Evolutionary conservation across 768 basidiomycete genomes (phyloP), one percentile per base, ranked within the genome.

Genomic region (Dentipellis fragilis): DNA sequence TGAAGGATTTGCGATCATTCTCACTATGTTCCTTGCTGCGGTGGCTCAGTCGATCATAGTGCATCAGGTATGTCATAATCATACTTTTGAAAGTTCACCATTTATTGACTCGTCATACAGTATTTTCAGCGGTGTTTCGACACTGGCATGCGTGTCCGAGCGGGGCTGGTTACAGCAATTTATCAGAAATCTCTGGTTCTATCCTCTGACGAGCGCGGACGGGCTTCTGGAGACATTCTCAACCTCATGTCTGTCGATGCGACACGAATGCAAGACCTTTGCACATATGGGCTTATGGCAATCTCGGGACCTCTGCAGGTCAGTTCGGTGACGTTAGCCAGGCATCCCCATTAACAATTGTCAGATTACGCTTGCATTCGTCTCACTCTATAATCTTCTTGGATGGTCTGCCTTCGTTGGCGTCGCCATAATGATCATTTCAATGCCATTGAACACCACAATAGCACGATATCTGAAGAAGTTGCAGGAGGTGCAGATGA

Each of bases 331-430:
- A 1, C 16, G 14, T 36, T 9, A 19, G 52, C 37, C 10, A 38
- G 1, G 10, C 29, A 34, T 19, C n/a, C 10, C 38, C 29, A 23
- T 6, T 19, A 37, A 7, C 29, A 16, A 22, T 37, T 46, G 47
- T 2, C 58, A 92, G 84, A 90, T 97, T 59, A 79, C 74, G 2
- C 75, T 97, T 9, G 95, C 95, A 0, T 96, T 97, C 66, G 68
- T 95, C 22, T 93, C 89, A 2, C 75, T 98, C 11, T 95, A 95
- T 68, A 80, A 83, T 58, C 80, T 98, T 17, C 80, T 97, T 23
- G 94, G 93, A 6, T 94, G 91, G 91, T 78, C 89, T 8, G 87
- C 90, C 0, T 93, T 93, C 62, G 86, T 90, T 38, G 93, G 93
- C 5, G 88, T 95, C 1, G 89, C 76, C 0, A 80, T 94, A 65